phyloP scores from a whole-genome alignment of 345 rosid species.

The Salix exigua region DNA sequence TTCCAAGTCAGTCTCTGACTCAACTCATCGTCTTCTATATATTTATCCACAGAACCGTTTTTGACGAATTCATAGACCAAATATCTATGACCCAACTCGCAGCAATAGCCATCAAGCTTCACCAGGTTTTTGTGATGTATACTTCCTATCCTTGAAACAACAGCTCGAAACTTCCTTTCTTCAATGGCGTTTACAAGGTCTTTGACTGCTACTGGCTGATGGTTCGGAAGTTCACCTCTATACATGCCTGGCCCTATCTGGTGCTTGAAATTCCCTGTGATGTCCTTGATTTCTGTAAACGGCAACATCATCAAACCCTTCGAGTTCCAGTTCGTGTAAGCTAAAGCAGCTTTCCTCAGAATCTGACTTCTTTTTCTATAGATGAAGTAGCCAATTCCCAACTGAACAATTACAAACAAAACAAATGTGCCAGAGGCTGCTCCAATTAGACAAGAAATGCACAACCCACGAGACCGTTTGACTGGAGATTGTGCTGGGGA shows the following conservation, averaged over 20 bases:
- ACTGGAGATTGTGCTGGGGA: slow-evolving; percentile 22
- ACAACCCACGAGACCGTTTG: slow-evolving; percentile 25
- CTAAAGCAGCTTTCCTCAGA: slow-evolving; percentile 42
- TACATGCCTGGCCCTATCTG: slow-evolving; percentile 52
- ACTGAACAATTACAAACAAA: slow-evolving; percentile 46
- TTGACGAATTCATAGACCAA: slow-evolving; percentile 62
- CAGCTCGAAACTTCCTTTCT: slow-evolving; percentile 64
- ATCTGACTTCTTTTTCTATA: slow-evolving; percentile 41
- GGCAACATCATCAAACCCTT: slow-evolving; percentile 60
- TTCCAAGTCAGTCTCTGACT: slow-evolving; percentile 61
- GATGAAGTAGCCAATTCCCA: slow-evolving; percentile 44
- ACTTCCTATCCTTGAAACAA: slow-evolving; percentile 60
- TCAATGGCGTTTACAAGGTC: slow-evolving; percentile 45
- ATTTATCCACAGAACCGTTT: slow-evolving; percentile 54
- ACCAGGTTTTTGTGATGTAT: slow-evolving; percentile 73
- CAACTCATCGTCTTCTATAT: slow-evolving; percentile 46
- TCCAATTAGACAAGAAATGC: slow-evolving; percentile 57
- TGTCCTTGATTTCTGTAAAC: slow-evolving; percentile 51
- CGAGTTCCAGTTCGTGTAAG: slow-evolving; percentile 33
- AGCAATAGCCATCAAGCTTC: slow-evolving; percentile 73
- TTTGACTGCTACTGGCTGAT: slow-evolving; percentile 50
- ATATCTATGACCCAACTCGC: slow-evolving; percentile 51
- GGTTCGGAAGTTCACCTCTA: slow-evolving; percentile 56
- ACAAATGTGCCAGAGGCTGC: slow-evolving; percentile 50
- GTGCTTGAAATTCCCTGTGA: slow-evolving; percentile 51